These are phyloP conservation scores for Termitomyces sp. DNA, from an alignment of 1,284 basidiomycete genomes.

Conservation along the genomic window DNA sequence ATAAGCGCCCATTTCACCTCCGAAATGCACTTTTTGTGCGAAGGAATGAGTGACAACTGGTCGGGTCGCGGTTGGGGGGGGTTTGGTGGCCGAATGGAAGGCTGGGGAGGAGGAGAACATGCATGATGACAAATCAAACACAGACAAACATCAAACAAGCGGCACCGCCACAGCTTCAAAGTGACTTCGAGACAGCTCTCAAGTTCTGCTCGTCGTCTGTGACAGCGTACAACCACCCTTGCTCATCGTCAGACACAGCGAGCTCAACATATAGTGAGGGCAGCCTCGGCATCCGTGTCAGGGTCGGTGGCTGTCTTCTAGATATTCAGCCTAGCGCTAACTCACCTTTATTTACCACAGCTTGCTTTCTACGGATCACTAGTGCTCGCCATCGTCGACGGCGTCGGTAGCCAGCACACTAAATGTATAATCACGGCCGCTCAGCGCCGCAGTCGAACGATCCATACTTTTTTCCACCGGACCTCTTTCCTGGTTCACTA, in stretches of 20 bases:
- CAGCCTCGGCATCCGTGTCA: not conserved
- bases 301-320: too few species aligned
- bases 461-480: conserved; percentile 8
- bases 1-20: not conserved
- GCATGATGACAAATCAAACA: conserved; percentile 9
- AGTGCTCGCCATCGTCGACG: conserved; percentile 11
- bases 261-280: not conserved
- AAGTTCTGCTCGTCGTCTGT: conserved; percentile 10
- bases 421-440: conserved; percentile 7
- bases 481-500: conserved; percentile 1
- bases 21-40: not conserved
- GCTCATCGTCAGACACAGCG: conserved; percentile 2
- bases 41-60: not conserved
- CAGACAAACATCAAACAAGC: conserved; percentile 16
- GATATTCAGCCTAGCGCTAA: too few species aligned
- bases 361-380: conserved; percentile 3
- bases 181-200: conserved; percentile 13
- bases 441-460: not conserved
- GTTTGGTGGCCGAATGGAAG: conserved; percentile 7
- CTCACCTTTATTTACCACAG: conserved; percentile 2
- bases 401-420: conserved; percentile 6
- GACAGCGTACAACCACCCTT: not conserved
- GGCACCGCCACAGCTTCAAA: conserved; percentile 17
- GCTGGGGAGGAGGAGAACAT: conserved; percentile 16
- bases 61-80: not conserved